These are phyloP conservation scores for Cytospora mali DNA, from an alignment of 2,329 filamentous ascomycete genomes.

Conservation along the genomic window DNA sequence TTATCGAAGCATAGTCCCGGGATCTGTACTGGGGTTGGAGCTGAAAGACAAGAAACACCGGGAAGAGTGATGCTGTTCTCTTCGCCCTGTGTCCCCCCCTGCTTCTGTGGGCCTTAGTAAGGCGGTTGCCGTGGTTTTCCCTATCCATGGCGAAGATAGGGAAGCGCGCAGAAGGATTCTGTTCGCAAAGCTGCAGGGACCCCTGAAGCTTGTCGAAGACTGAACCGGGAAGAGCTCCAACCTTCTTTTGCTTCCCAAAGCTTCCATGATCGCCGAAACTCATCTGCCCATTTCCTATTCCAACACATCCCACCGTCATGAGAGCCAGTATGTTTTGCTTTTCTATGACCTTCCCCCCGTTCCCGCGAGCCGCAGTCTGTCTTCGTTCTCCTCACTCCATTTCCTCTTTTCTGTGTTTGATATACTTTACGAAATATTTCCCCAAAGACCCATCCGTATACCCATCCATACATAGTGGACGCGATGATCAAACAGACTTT, in stretches of 20 bases:
- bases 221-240: conserved; percentile 12
- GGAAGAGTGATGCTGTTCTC: background rate
- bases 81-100: background rate
- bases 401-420: background rate
- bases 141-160: conserved; percentile 10
- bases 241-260: conserved; percentile 4
- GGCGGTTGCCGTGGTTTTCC: background rate
- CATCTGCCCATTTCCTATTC: conserved; percentile 9
- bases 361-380: background rate
- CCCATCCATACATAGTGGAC: background rate
- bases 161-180: conserved; percentile 3
- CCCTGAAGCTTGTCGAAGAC: conserved; percentile 1
- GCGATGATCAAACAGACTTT: background rate
- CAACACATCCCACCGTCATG: conserved; percentile 3
- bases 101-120: conserved; percentile 6
- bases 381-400: background rate
- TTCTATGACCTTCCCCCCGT: background rate
- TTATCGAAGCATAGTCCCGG: background rate
- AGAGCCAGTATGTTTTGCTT: conserved; percentile 9
- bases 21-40: background rate
- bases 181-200: background rate
- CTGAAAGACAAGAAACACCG: background rate
- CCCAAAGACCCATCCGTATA: background rate
- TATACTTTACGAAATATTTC: background rate
- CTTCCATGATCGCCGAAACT: conserved; percentile 14